Conservation (phyloP, 176 grass and related monocot species). For the Poa pratensis region DNA sequence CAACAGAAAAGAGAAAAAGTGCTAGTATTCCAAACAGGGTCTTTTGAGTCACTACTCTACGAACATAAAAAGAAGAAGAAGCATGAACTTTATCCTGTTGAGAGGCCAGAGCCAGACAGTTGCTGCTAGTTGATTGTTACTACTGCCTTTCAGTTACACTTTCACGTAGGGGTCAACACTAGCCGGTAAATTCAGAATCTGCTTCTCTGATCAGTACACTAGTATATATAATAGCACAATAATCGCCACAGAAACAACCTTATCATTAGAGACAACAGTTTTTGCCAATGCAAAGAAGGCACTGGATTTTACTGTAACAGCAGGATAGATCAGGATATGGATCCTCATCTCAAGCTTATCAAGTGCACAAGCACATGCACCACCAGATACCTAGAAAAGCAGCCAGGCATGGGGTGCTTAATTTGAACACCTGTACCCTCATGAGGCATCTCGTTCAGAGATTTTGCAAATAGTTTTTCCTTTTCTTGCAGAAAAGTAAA, state of each 20-base stretch:
- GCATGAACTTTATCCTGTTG: slow-evolving; percentile 10
- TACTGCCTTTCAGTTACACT: slow-evolving; percentile 50
- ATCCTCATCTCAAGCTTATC: slow-evolving; percentile 37
- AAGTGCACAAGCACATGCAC: slow-evolving; percentile 16
- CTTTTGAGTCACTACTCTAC: slow-evolving; percentile 59
- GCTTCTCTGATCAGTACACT: slow-evolving; percentile 26
- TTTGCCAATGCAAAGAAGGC: slow-evolving; percentile 16
- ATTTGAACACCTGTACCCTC: slow-evolving; percentile 25
- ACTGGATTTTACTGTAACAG: slow-evolving; percentile 35
- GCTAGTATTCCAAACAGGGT: slow-evolving; percentile 39
- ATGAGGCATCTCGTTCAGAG: slow-evolving; percentile 17
- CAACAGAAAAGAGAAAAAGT: slow-evolving; percentile 14
- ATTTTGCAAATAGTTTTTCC: neutral
- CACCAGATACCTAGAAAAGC: slow-evolving; percentile 44
- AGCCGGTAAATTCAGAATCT: slow-evolving; percentile 44
- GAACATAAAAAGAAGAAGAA: neutral
- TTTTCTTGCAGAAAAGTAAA: neutral
- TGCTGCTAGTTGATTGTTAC: slow-evolving; percentile 38
- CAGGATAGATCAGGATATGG: neutral
- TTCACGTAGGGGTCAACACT: slow-evolving; percentile 45
- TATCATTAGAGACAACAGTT: slow-evolving; percentile 33
- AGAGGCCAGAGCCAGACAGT: slow-evolving; percentile 25
- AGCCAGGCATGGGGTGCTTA: neutral
- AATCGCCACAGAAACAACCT: slow-evolving; percentile 39
- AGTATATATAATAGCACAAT: slow-evolving; percentile 11